These are phyloP conservation scores for Zarea fungicola DNA, from an alignment of 2,329 filamentous ascomycete species.

Conservation along the genomic window DNA sequence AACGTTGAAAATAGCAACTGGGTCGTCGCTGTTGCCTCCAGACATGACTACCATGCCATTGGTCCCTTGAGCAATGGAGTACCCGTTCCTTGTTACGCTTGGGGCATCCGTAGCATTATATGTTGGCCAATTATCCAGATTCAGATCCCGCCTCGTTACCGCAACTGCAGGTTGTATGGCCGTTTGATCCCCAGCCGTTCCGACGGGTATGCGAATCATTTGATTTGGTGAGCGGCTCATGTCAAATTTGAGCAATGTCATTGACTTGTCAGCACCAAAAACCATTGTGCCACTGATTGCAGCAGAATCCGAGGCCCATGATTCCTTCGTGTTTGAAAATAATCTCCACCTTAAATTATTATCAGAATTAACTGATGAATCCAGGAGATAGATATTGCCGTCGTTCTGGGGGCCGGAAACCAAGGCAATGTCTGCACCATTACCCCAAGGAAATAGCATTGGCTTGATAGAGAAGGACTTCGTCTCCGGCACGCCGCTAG, in stretches of 20 bases:
- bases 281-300: slow-evolving; percentile 59
- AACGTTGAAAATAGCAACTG: slow-evolving; percentile 73
- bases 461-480: slow-evolving; percentile 55
- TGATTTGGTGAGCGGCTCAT: slow-evolving; percentile 66
- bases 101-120: slow-evolving; percentile 77
- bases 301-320: slow-evolving; percentile 44
- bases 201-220: slow-evolving; percentile 1
- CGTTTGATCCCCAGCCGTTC: background rate
- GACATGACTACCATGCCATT: slow-evolving; percentile 69
- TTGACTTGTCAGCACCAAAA: slow-evolving; percentile 69
- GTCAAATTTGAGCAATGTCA: slow-evolving; percentile 74
- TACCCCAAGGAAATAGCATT: slow-evolving; percentile 66
- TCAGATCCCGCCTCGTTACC: slow-evolving; percentile 37
- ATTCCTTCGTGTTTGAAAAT: slow-evolving; percentile 1
- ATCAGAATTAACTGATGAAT: background rate
- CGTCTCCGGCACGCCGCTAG: too few relatives aligned
- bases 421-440: slow-evolving; percentile 64
- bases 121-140: slow-evolving; percentile 61
- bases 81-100: slow-evolving; percentile 55
- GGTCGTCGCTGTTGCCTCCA: slow-evolving; percentile 64
- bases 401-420: slow-evolving; percentile 57
- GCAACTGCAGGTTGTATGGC: background rate
- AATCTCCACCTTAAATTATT: slow-evolving; percentile 1
- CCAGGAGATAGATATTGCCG: slow-evolving; percentile 4
- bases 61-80: slow-evolving; percentile 63